Evolutionary conservation across 306 rosid genomes (phyloP).

Genomic region (Erythrophleum fordii): DNA sequence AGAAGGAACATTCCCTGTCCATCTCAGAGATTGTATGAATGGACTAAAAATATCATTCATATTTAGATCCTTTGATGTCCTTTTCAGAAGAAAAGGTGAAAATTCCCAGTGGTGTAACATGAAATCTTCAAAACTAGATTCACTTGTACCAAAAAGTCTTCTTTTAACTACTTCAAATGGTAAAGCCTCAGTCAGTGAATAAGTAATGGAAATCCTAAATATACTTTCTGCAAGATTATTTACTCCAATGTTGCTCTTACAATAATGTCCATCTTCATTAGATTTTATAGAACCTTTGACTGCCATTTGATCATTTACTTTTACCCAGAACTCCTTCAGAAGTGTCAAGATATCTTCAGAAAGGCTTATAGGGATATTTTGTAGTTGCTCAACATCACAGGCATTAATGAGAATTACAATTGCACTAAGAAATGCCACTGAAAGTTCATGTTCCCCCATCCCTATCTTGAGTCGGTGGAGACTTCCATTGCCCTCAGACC

Average conservation of each 20-base stretch:
- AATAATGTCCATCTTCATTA: slow-evolving; percentile 38
- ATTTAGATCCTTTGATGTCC: slow-evolving; percentile 35
- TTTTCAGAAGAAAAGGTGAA: slow-evolving; percentile 55
- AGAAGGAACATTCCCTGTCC: slow-evolving; percentile 51
- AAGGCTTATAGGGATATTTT: slow-evolving; percentile 47
- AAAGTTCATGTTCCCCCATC: slow-evolving; percentile 58
- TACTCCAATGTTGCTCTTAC: slow-evolving; percentile 54
- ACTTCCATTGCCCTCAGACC: slow-evolving; percentile 46
- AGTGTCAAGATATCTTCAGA: slow-evolving; percentile 40
- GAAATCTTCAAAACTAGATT: slow-evolving; percentile 62
- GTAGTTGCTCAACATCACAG: slow-evolving; percentile 58
- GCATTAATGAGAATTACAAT: slow-evolving; percentile 58
- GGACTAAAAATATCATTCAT: slow-evolving; percentile 51
- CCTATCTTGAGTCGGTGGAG: slow-evolving; percentile 50
- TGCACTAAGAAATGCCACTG: slow-evolving; percentile 56
- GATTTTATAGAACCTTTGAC: slow-evolving; percentile 33
- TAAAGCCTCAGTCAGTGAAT: slow-evolving; percentile 38
- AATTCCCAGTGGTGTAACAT: slow-evolving; percentile 68
- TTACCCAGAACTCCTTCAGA: slow-evolving; percentile 57
- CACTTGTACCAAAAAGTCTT: slow-evolving; percentile 58
- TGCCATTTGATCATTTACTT: slow-evolving; percentile 48
- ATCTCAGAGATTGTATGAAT: slow-evolving; percentile 47
- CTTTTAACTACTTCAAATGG: slow-evolving; percentile 53
- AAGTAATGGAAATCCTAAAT: slow-evolving; percentile 68
- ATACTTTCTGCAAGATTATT: slow-evolving; percentile 66